These are phyloP conservation scores for Discostella pseudostelligera DNA, from an alignment of 108 stramenopile species.

Conservation along the genomic window DNA sequence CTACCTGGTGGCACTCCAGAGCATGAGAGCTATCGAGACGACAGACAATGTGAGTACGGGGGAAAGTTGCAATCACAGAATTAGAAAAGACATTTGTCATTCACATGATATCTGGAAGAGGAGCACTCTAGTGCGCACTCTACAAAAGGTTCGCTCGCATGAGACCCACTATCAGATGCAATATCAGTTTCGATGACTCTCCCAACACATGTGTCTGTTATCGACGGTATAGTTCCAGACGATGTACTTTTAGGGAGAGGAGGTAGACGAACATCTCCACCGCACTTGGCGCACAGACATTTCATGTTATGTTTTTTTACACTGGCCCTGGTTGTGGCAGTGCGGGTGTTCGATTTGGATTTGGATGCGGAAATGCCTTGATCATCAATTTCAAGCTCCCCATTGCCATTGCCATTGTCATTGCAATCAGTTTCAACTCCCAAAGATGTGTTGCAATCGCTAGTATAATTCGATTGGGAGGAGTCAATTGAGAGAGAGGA, in stretches of 20 bases:
- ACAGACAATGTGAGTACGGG: background rate
- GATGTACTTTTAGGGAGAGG: slow-evolving; percentile 5
- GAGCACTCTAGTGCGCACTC: slow-evolving; percentile 16
- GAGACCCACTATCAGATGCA: background rate
- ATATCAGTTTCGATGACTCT: background rate
- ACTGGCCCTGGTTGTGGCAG: background rate
- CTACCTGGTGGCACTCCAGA: slow-evolving; percentile 21
- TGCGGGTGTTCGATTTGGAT: no score
- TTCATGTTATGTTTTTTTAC: slow-evolving; percentile 8
- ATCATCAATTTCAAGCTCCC: no score
- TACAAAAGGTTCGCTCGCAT: background rate
- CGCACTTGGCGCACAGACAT: slow-evolving; percentile 14
- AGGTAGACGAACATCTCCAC: slow-evolving; percentile 14
- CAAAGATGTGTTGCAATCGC: no score
- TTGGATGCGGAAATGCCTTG: no score
- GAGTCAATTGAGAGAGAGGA: no score
- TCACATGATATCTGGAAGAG: slow-evolving; percentile 31
- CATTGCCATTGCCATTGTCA: no score
- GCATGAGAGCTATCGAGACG: background rate
- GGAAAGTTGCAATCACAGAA: background rate
- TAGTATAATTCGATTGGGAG: no score
- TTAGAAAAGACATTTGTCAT: slow-evolving; percentile 2
- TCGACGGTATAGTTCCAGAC: background rate
- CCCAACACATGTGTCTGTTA: no score
- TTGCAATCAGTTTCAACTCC: no score